Evolutionary conservation across 2,329 filamentous ascomycete species (phyloP).

Genomic region (Aspergillus neoniger): DNA sequence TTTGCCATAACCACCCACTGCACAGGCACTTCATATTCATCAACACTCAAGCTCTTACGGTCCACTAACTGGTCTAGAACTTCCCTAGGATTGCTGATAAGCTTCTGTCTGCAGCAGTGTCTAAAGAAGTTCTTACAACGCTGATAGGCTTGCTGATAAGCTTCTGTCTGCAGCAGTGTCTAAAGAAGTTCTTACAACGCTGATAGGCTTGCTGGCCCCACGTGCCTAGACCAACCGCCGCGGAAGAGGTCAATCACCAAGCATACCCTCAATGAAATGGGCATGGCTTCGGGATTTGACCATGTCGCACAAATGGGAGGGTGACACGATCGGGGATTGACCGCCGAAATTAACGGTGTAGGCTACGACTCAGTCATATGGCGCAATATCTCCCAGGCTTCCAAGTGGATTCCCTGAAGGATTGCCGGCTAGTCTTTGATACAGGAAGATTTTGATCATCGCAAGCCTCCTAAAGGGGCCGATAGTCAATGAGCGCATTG

Average conservation of each 20-base stretch:
- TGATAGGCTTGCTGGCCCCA: not conserved
- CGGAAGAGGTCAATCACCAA: not conserved
- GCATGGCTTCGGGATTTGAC: not conserved
- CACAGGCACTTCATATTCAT: not conserved
- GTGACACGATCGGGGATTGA: not conserved
- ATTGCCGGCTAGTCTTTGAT: not conserved
- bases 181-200: not conserved
- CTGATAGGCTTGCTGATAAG: not conserved
- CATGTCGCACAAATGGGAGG: not conserved
- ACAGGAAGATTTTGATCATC: not conserved
- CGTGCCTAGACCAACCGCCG: not conserved
- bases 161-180: not conserved
- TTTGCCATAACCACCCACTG: not conserved
- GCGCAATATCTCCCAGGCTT: not conserved
- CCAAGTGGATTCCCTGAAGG: not conserved
- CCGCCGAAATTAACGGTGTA: not conserved
- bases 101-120: not conserved
- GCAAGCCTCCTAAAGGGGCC: not conserved
- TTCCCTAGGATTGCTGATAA: not conserved
- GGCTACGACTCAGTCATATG: not conserved
- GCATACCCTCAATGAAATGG: not conserved
- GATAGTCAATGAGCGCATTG: not conserved
- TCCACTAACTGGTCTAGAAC: not conserved
- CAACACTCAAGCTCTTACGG: not conserved
- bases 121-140: not conserved